Evolutionary conservation across 2,329 filamentous ascomycete genomes (phyloP).

Genomic region (Blumeria graminis): DNA sequence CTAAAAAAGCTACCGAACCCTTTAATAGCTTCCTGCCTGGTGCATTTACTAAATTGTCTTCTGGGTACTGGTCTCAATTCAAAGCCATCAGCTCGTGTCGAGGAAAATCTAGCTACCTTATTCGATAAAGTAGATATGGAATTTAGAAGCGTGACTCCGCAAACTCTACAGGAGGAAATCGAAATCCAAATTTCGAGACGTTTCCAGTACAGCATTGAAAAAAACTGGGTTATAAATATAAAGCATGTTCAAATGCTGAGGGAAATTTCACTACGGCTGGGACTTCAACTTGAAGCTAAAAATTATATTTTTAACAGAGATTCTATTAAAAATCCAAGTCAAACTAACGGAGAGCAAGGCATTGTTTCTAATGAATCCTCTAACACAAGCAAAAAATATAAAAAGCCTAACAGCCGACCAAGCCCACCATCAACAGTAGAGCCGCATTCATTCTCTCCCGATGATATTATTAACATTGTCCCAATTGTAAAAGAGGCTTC

Average conservation of each 20-base stretch:
- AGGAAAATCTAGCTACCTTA: slow-evolving; percentile 45
- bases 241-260: slow-evolving; percentile 68
- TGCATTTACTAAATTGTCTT: slow-evolving; percentile 85
- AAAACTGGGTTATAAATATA: slow-evolving; percentile 40
- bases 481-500: slow-evolving; percentile 86
- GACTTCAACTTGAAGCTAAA: slow-evolving; percentile 65
- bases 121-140: slow-evolving; percentile 64
- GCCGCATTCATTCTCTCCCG: slow-evolving; percentile 45
- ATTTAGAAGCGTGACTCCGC: slow-evolving; percentile 58
- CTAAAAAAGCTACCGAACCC: slow-evolving; percentile 57
- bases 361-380: slow-evolving; percentile 17
- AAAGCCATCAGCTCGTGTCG: slow-evolving; percentile 56
- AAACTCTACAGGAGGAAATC: slow-evolving; percentile 43
- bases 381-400: slow-evolving; percentile 28
- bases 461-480: slow-evolving; percentile 82
- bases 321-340: background rate
- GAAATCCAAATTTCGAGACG: slow-evolving; percentile 45
- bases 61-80: slow-evolving; percentile 53
- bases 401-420: slow-evolving; percentile 27
- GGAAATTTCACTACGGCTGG: slow-evolving; percentile 71
- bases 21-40: slow-evolving; percentile 53
- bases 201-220: slow-evolving; percentile 50
- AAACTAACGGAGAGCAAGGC: slow-evolving; percentile 19
- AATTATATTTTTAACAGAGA: slow-evolving; percentile 37
- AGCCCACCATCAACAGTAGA: slow-evolving; percentile 21